Percentiles rank a stretch among this genome's conserved stretches.
Conservation (phyloP, 148 eudicot genomes). For the Camellia sinensis region DNA sequence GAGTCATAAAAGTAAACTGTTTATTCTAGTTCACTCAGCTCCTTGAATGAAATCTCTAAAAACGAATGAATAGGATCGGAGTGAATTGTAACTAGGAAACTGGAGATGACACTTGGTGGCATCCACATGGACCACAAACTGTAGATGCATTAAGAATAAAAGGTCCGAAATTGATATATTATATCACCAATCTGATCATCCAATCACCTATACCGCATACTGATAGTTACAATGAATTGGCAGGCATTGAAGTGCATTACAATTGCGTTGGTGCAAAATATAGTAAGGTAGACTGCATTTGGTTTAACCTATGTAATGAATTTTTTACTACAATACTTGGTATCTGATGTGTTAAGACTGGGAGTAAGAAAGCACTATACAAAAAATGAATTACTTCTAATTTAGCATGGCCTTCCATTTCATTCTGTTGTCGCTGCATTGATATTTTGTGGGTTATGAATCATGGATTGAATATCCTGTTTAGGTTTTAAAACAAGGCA, state of each 20-base stretch:
- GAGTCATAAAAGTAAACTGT: background rate
- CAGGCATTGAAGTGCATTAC: background rate
- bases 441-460: background rate
- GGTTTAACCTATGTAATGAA: background rate
- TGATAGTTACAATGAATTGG: background rate
- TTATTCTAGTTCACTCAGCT: background rate
- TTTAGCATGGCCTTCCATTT: background rate
- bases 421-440: background rate
- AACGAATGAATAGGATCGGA: background rate
- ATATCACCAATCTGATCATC: background rate
- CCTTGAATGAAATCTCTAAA: background rate
- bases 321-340: background rate
- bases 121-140: background rate
- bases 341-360: background rate
- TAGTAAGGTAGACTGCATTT: background rate
- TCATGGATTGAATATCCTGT: background rate
- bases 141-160: background rate
- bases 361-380: background rate
- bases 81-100: background rate
- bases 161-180: background rate
- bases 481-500: slow-evolving; percentile 6
- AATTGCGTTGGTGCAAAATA: background rate
- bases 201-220: background rate
- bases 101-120: background rate
- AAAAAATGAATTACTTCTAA: background rate